These are phyloP conservation scores for Termitomyces heimii DNA, from an alignment of 768 basidiomycete species.

Conservation along the genomic window DNA sequence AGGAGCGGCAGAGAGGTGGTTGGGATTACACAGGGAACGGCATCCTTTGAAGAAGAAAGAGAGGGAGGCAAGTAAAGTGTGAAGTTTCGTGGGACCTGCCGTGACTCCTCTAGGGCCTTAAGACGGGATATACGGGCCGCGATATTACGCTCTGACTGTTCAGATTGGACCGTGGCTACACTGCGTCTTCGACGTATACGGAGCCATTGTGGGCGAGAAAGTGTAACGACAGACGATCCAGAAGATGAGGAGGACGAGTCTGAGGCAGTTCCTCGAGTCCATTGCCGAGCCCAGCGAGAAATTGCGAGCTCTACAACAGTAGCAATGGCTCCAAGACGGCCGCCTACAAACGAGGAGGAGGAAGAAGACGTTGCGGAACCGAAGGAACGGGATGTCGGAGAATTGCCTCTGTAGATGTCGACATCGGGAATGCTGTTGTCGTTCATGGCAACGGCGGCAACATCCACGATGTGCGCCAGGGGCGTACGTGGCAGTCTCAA, in stretches of 20 bases:
- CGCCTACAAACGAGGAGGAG: constrained; percentile 30
- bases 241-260: constrained; percentile 35
- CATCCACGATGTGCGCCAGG: constrained; percentile 2
- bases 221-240: constrained; percentile 32
- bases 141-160: constrained; percentile 53
- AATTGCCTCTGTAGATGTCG: constrained; percentile 57
- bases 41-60: constrained; percentile 9
- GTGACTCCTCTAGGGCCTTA: constrained; percentile 55
- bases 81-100: constrained; percentile 59
- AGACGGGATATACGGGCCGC: constrained; percentile 53
- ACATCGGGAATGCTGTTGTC: constrained; percentile 13
- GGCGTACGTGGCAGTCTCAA: neutral
- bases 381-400: constrained; percentile 23
- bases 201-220: constrained; percentile 31
- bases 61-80: constrained; percentile 54
- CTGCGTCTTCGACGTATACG: constrained; percentile 45
- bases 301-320: constrained; percentile 68
- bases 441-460: constrained; percentile 7
- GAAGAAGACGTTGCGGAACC: constrained; percentile 27
- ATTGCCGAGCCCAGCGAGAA: constrained; percentile 61
- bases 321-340: constrained; percentile 46
- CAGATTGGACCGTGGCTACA: constrained; percentile 42
- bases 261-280: constrained; percentile 53
- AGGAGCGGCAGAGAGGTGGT: constrained; percentile 44
- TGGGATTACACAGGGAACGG: constrained; percentile 23